Conservation (phyloP, 495 filamentous ascomycete species). For the Glonium stellatum region DNA sequence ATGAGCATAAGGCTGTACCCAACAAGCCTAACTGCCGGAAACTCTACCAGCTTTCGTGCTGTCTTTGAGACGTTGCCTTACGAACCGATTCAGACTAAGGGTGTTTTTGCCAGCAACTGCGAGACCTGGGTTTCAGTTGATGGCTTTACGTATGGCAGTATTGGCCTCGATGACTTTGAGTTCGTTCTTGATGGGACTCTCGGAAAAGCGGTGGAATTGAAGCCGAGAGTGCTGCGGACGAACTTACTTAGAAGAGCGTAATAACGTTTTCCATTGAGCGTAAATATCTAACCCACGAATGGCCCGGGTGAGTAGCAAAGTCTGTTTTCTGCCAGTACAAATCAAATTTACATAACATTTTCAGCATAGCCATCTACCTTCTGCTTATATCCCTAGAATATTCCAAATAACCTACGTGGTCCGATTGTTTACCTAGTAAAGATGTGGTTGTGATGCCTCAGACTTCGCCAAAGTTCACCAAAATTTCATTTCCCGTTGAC, state of each 20-base stretch:
- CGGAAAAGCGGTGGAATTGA: neutral
- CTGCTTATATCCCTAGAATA: too few species aligned
- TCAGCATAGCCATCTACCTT: too few species aligned
- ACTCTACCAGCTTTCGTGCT: neutral
- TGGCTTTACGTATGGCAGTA: neutral
- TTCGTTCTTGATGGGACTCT: neutral
- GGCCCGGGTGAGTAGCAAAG: too few species aligned
- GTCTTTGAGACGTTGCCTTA: neutral
- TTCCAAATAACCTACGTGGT: too few species aligned
- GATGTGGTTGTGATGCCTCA: too few species aligned
- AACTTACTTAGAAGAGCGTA: neutral
- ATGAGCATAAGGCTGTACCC: constrained; percentile 6
- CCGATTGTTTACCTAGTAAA: too few species aligned
- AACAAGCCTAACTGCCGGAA: neutral
- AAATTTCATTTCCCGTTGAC: too few species aligned
- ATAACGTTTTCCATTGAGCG: too few species aligned
- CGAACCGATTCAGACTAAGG: neutral
- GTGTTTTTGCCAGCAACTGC: neutral
- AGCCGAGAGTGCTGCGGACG: neutral
- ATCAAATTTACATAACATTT: too few species aligned
- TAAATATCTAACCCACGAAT: too few species aligned
- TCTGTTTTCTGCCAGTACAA: too few species aligned
- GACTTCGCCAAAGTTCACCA: too few species aligned
- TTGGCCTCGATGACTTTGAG: neutral
- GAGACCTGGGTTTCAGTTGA: neutral